Conservation (phyloP, 164 flowering plant genomes). For the Vitis amurensis region DNA sequence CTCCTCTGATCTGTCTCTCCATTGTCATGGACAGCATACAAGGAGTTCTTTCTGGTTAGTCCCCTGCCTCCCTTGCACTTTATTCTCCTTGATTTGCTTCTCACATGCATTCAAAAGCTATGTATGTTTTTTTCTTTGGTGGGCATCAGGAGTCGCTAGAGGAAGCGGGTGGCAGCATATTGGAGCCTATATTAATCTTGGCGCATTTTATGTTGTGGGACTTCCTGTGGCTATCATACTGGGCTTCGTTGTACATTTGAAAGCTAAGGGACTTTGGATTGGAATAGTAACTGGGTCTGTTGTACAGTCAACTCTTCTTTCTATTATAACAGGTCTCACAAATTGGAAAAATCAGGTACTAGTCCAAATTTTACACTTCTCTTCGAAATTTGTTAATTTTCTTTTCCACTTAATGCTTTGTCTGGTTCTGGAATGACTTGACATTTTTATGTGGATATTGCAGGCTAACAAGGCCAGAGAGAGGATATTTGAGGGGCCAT, state of each 20-base stretch:
- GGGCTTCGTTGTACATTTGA: constrained; percentile 11
- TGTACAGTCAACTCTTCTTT: constrained; percentile 11
- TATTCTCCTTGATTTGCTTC: constrained; percentile 24
- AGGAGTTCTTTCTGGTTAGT: constrained; percentile 40
- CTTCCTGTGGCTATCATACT: constrained; percentile 15
- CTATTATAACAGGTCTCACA: constrained; percentile 14
- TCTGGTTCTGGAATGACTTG: neutral
- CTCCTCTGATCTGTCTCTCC: constrained; percentile 29
- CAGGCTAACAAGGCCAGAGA: constrained; percentile 34
- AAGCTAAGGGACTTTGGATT: constrained; percentile 28
- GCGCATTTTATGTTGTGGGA: constrained; percentile 23
- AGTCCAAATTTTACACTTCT: too few relatives aligned
- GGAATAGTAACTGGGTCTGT: constrained; percentile 18
- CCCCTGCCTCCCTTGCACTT: neutral
- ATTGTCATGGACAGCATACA: constrained; percentile 35
- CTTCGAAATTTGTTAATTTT: too few relatives aligned
- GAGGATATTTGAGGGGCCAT: constrained; percentile 17
- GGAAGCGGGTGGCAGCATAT: constrained; percentile 34
- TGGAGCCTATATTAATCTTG: constrained; percentile 26
- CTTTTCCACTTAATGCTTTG: neutral
- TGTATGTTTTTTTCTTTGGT: too few relatives aligned
- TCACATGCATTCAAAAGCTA: too few relatives aligned
- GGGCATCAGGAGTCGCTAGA: constrained; percentile 21
- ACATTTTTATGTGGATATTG: neutral
- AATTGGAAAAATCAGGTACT: constrained; percentile 29